phyloP scores from a whole-genome alignment of 163 green algal species.

The Chloromonas sp. region DNA sequence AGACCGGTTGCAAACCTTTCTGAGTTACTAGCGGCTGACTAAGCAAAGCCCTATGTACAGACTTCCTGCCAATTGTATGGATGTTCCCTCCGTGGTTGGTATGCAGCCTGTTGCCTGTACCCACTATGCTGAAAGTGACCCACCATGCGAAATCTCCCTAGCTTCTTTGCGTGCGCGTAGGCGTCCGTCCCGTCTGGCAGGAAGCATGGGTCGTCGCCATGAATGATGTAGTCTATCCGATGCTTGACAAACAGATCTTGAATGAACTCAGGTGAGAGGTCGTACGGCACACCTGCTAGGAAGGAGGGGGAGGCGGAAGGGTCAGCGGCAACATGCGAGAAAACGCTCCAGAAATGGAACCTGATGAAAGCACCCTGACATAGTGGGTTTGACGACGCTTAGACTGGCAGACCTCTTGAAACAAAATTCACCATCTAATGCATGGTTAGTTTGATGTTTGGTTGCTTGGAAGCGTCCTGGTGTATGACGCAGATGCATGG shows the following conservation, averaged over 20 bases:
- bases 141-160: slow-evolving; percentile 85
- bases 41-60: too few relatives aligned
- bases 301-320: background rate
- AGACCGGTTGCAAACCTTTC: too few relatives aligned
- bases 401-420: too few relatives aligned
- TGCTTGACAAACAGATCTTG: slow-evolving; percentile 92
- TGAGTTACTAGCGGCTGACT: too few relatives aligned
- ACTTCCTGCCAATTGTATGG: too few relatives aligned
- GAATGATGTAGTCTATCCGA: slow-evolving; percentile 96
- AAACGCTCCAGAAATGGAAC: background rate
- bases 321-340: background rate
- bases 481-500: too few relatives aligned
- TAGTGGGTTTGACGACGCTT: too few relatives aligned
- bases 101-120: too few relatives aligned
- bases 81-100: too few relatives aligned
- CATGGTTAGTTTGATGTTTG: too few relatives aligned
- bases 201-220: slow-evolving; percentile 97
- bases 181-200: slow-evolving; percentile 95
- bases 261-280: slow-evolving; percentile 91
- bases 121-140: background rate
- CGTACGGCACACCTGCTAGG: slow-evolving; percentile 78
- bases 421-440: too few relatives aligned
- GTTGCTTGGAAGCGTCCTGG: too few relatives aligned
- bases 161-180: slow-evolving; percentile 89
- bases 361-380: background rate